Evolutionary conservation across 768 basidiomycete genomes (phyloP).

Genomic region (Mycena haematopus): DNA sequence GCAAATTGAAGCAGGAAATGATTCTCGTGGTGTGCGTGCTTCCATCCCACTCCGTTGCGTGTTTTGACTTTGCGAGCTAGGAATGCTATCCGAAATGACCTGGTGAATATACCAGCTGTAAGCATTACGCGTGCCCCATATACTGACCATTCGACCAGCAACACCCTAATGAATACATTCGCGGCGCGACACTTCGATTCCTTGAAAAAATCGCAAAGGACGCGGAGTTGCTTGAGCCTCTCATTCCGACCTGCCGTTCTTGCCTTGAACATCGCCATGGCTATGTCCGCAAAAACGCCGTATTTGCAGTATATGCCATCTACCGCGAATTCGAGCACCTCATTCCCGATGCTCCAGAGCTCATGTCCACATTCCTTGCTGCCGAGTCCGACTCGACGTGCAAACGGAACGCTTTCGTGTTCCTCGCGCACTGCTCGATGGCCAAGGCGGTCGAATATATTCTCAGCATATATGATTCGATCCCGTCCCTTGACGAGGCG

Average conservation of each 20-base stretch:
- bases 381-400: slow-evolving; percentile 97
- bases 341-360: slow-evolving; percentile 94
- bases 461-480: slow-evolving; percentile 81
- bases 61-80: slow-evolving; percentile 36
- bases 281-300: slow-evolving; percentile 97
- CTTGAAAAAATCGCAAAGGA: slow-evolving; percentile 95
- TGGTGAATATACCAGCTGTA: slow-evolving; percentile 57
- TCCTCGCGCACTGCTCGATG: slow-evolving; percentile 86
- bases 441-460: slow-evolving; percentile 93
- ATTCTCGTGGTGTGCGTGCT: slow-evolving; percentile 91
- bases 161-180: slow-evolving; percentile 99
- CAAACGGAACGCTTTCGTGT: slow-evolving; percentile 97
- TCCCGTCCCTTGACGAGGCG: slow-evolving; percentile 84
- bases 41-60: slow-evolving; percentile 1
- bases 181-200: slow-evolving; percentile 96
- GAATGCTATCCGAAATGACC: slow-evolving; percentile 97
- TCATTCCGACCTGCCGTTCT: slow-evolving; percentile 90
- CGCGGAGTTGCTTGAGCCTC: slow-evolving; percentile 91
- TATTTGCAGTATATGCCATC: slow-evolving; percentile 94
- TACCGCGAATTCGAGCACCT: slow-evolving; percentile 94
- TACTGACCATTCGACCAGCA: slow-evolving; percentile 57
- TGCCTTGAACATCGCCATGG: slow-evolving; percentile 98
- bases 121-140: slow-evolving; percentile 12
- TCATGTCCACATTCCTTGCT: slow-evolving; percentile 94
- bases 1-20: slow-evolving; percentile 99